A percentile compares a stretch with the other conserved stretches of the same genome.
Evolutionary conservation across 2,329 filamentous ascomycete species (phyloP).

Genomic region (Trichoderma koningiopsis): DNA sequence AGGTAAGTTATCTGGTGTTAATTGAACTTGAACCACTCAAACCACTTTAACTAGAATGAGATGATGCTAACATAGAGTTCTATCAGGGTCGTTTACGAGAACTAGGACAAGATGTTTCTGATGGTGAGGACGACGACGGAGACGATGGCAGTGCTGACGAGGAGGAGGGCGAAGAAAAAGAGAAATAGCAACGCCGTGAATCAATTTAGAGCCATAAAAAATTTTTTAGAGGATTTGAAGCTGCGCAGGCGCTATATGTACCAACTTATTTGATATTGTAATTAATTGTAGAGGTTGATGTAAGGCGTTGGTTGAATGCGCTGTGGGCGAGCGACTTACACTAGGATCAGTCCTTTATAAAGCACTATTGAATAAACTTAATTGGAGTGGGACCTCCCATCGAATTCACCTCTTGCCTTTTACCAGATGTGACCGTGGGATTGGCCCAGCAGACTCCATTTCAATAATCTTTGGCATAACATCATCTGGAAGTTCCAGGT

Average conservation of each 20-base stretch:
- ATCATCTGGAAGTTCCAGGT: slow-evolving; percentile 44
- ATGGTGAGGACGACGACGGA: slow-evolving; percentile 70
- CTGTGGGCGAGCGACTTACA: not conserved
- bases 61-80: not conserved
- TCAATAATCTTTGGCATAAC: slow-evolving; percentile 53
- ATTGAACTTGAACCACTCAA: not conserved
- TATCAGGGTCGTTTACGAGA: slow-evolving; percentile 60
- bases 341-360: not conserved
- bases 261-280: not conserved
- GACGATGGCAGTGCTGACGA: slow-evolving; percentile 51
- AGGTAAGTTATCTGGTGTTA: slow-evolving; percentile 51
- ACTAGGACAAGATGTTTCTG: slow-evolving; percentile 71
- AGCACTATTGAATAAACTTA: not conserved
- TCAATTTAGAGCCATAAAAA: not conserved
- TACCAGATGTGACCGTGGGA: slow-evolving; percentile 77
- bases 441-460: slow-evolving; percentile 56
- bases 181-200: slow-evolving; percentile 32
- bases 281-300: not conserved
- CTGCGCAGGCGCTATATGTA: not conserved
- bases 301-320: not conserved
- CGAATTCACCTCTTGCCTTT: slow-evolving; percentile 78
- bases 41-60: not conserved
- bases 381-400: slow-evolving; percentile 69
- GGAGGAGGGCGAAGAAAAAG: slow-evolving; percentile 27
- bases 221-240: not conserved